phyloP scores from a whole-genome alignment of 106 monocot species.

The Xerophyta viscosa region DNA sequence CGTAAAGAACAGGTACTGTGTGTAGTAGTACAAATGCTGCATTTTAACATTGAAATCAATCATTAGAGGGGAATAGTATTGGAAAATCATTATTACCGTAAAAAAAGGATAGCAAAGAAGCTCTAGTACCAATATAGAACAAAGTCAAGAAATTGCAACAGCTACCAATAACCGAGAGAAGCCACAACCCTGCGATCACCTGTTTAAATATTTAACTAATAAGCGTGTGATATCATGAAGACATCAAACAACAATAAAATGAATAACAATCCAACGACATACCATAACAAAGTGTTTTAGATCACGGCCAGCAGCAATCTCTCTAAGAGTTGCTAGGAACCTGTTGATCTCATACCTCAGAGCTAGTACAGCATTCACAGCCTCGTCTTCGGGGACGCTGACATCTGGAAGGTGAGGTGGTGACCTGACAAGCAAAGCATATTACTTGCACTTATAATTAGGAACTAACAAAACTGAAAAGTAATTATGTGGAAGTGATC shows the following conservation, averaged over 20 bases:
- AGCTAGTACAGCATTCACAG: too few species aligned
- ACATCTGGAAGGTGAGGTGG: constrained; percentile 64
- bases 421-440: constrained; percentile 17
- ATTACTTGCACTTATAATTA: too few species aligned
- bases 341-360: too few species aligned
- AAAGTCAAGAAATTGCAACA: constrained; percentile 74
- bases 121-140: constrained; percentile 56
- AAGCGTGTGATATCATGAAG: neutral
- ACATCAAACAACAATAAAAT: neutral
- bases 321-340: too few species aligned
- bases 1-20: too few species aligned
- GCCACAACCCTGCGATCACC: constrained; percentile 60
- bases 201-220: constrained; percentile 1
- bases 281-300: constrained; percentile 71
- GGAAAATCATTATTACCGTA: neutral
- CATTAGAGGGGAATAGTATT: neutral
- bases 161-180: constrained; percentile 57
- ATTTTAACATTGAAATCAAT: neutral
- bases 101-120: neutral
- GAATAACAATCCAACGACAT: constrained; percentile 11
- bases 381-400: constrained; percentile 58
- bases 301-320: constrained; percentile 54
- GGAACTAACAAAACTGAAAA: too few species aligned
- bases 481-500: too few species aligned
- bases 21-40: constrained; percentile 64